Conservation (phyloP, 1,139 yeast species). For the Hyphopichia khmerensis region DNA sequence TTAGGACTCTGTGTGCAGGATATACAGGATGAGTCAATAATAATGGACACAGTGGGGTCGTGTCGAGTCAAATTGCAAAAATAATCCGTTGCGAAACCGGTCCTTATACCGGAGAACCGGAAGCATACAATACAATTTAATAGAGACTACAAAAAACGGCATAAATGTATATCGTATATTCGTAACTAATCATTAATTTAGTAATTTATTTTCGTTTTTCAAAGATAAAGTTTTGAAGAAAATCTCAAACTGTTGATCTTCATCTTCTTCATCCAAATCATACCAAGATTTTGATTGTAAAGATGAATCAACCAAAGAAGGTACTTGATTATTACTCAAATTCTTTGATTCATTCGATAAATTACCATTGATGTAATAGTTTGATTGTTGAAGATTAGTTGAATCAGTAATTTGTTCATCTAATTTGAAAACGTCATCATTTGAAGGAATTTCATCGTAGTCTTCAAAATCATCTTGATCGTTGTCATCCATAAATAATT, state of each 20-base stretch:
- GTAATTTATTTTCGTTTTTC: slow-evolving; percentile 1
- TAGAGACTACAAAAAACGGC: too few species aligned
- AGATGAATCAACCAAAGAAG: slow-evolving; percentile 33
- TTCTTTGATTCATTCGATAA: background rate
- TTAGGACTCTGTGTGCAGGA: background rate
- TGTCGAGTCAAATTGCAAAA: background rate
- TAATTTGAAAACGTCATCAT: slow-evolving; percentile 26
- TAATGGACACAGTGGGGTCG: background rate
- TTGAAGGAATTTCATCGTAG: slow-evolving; percentile 10
- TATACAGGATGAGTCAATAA: background rate
- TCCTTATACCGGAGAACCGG: too few species aligned
- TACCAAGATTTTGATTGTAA: slow-evolving; percentile 34
- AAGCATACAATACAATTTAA: too few species aligned
- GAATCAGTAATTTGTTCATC: slow-evolving; percentile 16
- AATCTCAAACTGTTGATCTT: slow-evolving; percentile 11
- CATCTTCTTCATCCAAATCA: slow-evolving; percentile 31
- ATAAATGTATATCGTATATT: background rate
- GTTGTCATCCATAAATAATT: slow-evolving; percentile 12
- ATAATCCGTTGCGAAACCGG: too few species aligned
- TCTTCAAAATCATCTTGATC: too few species aligned
- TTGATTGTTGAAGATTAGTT: background rate
- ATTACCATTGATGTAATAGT: slow-evolving; percentile 1
- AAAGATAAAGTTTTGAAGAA: slow-evolving; percentile 7
- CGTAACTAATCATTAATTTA: too few species aligned
- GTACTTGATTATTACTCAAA: slow-evolving; percentile 10